phyloP scores from a whole-genome alignment of 73 alveolate genomes.

The Paramecium octaurelia region DNA sequence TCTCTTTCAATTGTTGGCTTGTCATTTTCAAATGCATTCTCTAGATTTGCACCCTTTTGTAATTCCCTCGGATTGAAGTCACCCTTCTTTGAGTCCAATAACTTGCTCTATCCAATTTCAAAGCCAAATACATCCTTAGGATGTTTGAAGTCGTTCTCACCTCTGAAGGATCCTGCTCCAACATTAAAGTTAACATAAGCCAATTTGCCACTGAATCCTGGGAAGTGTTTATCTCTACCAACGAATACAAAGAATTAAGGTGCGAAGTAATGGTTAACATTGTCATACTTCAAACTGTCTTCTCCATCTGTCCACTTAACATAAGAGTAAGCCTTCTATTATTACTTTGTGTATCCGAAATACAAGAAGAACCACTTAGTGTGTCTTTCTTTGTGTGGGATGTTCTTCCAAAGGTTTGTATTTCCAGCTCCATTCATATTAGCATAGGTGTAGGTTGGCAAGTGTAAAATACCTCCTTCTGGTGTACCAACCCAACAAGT shows the following conservation, averaged over 20 bases:
- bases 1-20: not conserved
- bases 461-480: slow-evolving; percentile 47
- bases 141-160: not conserved
- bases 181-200: slow-evolving; percentile 13
- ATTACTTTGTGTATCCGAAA: not conserved
- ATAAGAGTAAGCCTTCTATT: not conserved
- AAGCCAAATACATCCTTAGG: slow-evolving; percentile 15
- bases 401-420: slow-evolving; percentile 27
- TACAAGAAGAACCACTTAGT: slow-evolving; percentile 26
- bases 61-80: slow-evolving; percentile 12
- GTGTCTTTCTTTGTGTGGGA: slow-evolving; percentile 44
- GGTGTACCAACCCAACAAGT: slow-evolving; percentile 31
- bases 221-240: slow-evolving; percentile 20
- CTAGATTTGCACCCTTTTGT: not conserved
- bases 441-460: slow-evolving; percentile 43
- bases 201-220: slow-evolving; percentile 25
- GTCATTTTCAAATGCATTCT: not conserved
- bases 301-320: slow-evolving; percentile 20
- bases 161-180: slow-evolving; percentile 27
- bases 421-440: slow-evolving; percentile 53
- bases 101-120: not conserved
- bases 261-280: slow-evolving; percentile 15
- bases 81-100: not conserved
- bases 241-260: slow-evolving; percentile 32
- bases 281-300: not conserved